Base-by-base conservation (phyloP, 2,329 filamentous ascomycete genomes). In the Conoideocrella luteorostrata region DNA sequence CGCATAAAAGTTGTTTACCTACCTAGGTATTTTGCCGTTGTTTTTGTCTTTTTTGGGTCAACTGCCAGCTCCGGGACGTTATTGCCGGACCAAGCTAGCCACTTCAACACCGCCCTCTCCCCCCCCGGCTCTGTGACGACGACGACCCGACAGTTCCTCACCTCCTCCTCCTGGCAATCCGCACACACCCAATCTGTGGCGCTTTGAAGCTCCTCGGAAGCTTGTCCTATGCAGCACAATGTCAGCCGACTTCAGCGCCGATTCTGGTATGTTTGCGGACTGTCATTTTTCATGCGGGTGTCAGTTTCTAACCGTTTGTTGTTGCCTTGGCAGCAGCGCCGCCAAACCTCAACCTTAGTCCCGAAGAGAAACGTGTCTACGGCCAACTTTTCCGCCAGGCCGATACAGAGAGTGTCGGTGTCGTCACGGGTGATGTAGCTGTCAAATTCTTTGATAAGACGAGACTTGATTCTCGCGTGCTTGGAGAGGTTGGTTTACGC, bases 391-490 rank as follows among this genome's bases (percentile, higher is more conserved):
- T 98, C 69, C 82, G 86, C 64, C 84, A 89, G 57, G 93, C 93
- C 53, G 93, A 98, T 67, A 86, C 84, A 47, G 93, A 96, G 56
- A 86, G 80, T 61, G 84, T 95, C 46, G 89, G 90, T 44, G 89
- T 97, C 51, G 88, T 98, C 26, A 96, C 93, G 15, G 93, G 93
- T 65, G 93, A 98, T 67, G 78, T 94, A 49, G 93, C 93, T 47
- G 90, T 98, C 64, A 88, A 89, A 63, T 97, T 98, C 73, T 98
- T 98, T 62, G 90, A 97, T 67, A 93, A 93, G 74, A 97, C 93
- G 36, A 84, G 86, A 54, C 75, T 98, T 39, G 82, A 91, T 49
- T 88, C 90, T 43, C 82, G 87, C 49, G 76, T 93, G 39, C 75
- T 98, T 47, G 93, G 91, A 65, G 84, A 95, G 79, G 87, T 91